A percentile compares a stretch with the other conserved stretches of the same genome.
Conservation (phyloP, 2,329 filamentous ascomycete species). For the Thelonectria olida region DNA sequence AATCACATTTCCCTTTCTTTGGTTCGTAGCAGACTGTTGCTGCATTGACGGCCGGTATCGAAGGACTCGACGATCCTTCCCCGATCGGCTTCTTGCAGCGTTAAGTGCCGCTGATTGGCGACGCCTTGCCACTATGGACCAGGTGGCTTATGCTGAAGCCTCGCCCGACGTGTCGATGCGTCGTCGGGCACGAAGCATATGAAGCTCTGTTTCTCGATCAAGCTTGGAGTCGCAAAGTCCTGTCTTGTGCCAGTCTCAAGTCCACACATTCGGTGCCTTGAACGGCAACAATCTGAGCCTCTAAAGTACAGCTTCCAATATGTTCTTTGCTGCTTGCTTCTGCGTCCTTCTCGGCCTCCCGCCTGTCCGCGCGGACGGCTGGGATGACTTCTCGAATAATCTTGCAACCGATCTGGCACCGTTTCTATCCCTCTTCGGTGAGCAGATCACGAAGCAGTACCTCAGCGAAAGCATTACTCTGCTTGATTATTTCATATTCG, state of each 20-base stretch:
- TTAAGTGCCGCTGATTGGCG: background rate
- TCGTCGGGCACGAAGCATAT: background rate
- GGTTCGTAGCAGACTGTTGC: background rate
- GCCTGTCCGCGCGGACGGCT: background rate
- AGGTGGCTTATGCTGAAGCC: background rate
- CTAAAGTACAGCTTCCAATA: background rate
- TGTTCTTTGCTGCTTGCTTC: background rate
- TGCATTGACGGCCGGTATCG: background rate
- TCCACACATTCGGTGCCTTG: background rate
- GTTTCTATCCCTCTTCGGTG: constrained; percentile 49
- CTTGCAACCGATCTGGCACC: constrained; percentile 46
- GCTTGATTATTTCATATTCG: constrained; percentile 46
- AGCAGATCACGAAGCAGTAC: constrained; percentile 50
- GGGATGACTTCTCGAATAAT: background rate
- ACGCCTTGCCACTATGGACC: background rate
- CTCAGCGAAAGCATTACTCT: constrained; percentile 44
- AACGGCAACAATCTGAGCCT: background rate
- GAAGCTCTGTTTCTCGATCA: background rate
- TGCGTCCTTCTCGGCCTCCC: background rate
- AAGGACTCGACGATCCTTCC: background rate
- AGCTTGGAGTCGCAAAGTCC: background rate
- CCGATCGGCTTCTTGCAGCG: background rate
- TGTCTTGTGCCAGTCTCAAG: background rate
- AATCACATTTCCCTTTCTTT: background rate
- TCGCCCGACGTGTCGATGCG: background rate